Conservation (phyloP, 768 basidiomycete genomes). For the Thelephora aurantiotincta region DNA sequence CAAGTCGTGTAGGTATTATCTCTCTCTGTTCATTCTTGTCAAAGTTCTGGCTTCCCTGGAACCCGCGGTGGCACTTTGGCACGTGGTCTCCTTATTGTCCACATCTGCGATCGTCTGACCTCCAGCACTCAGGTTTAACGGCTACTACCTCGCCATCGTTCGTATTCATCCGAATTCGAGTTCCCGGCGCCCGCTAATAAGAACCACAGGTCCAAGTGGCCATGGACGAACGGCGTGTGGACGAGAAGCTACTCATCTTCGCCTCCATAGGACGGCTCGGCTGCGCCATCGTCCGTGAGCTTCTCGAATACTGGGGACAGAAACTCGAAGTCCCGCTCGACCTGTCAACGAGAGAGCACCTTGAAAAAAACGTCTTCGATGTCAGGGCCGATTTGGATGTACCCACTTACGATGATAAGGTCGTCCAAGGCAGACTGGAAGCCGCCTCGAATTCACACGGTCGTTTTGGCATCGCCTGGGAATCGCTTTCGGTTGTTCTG, state of each 20-base stretch:
- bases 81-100: constrained; percentile 6
- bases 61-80: constrained; percentile 55
- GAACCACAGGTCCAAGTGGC: constrained; percentile 45
- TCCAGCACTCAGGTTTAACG: constrained; percentile 36
- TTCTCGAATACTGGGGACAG: constrained; percentile 28
- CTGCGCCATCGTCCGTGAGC: constrained; percentile 31
- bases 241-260: constrained; percentile 38
- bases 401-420: constrained; percentile 59
- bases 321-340: constrained; percentile 37
- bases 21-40: constrained; percentile 30
- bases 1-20: constrained; percentile 32
- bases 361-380: constrained; percentile 47
- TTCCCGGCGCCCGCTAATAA: background rate
- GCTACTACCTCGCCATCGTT: constrained; percentile 51
- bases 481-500: constrained; percentile 32
- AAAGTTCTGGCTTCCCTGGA: constrained; percentile 33
- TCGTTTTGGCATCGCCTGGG: constrained; percentile 40
- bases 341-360: constrained; percentile 42
- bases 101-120: constrained; percentile 2
- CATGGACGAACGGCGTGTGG: constrained; percentile 46
- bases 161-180: constrained; percentile 2
- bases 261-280: constrained; percentile 42
- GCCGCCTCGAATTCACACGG: constrained; percentile 28
- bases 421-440: constrained; percentile 52
- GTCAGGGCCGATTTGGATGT: constrained; percentile 62